Evolutionary conservation across 371 early-diverging fungal genomes (phyloP).

Genomic region (Mortierella polycephala): DNA sequence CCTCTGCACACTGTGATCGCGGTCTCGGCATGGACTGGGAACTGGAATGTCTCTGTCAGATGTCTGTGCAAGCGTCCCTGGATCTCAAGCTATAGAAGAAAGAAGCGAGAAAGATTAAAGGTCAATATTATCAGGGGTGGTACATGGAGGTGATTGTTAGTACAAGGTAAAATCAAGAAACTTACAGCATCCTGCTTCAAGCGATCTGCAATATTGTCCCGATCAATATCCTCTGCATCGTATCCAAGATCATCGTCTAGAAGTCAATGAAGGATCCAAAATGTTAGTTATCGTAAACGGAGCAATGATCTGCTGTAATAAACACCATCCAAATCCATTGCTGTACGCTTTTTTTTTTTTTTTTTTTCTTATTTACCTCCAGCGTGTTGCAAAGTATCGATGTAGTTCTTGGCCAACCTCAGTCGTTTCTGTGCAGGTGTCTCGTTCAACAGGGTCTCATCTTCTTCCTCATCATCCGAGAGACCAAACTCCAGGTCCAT

Average conservation of each 20-base stretch:
- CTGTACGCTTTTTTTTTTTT: too few species aligned
- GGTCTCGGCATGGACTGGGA: constrained; percentile 56
- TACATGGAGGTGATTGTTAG: too few species aligned
- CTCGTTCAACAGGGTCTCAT: constrained; percentile 72
- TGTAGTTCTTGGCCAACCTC: constrained; percentile 91
- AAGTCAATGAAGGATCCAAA: background rate
- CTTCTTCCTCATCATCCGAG: constrained; percentile 66
- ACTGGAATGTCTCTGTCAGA: constrained; percentile 46
- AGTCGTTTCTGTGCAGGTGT: constrained; percentile 93
- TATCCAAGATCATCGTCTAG: constrained; percentile 76
- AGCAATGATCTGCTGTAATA: too few species aligned
- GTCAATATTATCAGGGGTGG: background rate
- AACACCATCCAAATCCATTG: too few species aligned
- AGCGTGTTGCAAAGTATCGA: constrained; percentile 77
- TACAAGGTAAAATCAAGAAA: too few species aligned
- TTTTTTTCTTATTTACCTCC: constrained; percentile 59
- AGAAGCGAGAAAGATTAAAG: constrained; percentile 2
- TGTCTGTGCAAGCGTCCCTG: constrained; percentile 51
- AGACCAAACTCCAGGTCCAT: constrained; percentile 56
- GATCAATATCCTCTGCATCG: constrained; percentile 93
- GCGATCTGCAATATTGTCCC: constrained; percentile 91
- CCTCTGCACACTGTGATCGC: constrained; percentile 62
- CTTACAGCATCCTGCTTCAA: constrained; percentile 84
- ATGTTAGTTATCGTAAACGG: too few species aligned
- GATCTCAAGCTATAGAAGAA: constrained; percentile 59